Conservation (phyloP, 306 rosid species). For the Albizia julibrissin region DNA sequence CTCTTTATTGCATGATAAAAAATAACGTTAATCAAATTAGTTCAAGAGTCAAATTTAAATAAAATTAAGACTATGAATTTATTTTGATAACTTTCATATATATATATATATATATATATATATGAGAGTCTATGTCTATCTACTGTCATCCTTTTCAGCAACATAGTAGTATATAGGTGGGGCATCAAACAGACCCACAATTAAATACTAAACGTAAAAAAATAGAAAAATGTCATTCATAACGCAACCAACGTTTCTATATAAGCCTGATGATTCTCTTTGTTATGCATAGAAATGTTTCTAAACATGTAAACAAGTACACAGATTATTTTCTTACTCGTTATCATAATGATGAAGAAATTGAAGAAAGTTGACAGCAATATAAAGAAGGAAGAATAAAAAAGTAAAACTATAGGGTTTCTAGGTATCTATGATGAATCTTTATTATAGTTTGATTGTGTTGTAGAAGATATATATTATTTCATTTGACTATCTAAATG, state of each 20-base stretch:
- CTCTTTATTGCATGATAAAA: no score
- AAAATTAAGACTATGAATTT: no score
- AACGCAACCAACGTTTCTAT: background rate
- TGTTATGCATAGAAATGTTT: background rate
- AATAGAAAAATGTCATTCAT: background rate
- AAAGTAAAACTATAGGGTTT: background rate
- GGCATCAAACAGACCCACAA: background rate
- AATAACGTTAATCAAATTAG: no score
- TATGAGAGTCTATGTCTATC: background rate
- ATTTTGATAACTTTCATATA: no score
- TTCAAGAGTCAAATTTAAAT: background rate
- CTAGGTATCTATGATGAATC: constrained; percentile 3
- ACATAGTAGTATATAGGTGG: background rate
- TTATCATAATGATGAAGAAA: background rate
- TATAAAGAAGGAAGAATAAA: background rate
- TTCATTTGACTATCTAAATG: constrained; percentile 6
- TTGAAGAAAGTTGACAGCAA: background rate
- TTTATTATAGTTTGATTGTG: constrained; percentile 17
- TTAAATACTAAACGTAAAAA: background rate
- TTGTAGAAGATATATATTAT: constrained; percentile 1
- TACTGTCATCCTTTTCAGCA: background rate
- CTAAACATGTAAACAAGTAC: background rate
- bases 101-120: no score
- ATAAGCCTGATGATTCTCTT: background rate
- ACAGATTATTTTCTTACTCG: background rate